These are phyloP conservation scores for Debaryomyces singareniensis DNA, from an alignment of 1,139 yeast species.

Conservation along the genomic window DNA sequence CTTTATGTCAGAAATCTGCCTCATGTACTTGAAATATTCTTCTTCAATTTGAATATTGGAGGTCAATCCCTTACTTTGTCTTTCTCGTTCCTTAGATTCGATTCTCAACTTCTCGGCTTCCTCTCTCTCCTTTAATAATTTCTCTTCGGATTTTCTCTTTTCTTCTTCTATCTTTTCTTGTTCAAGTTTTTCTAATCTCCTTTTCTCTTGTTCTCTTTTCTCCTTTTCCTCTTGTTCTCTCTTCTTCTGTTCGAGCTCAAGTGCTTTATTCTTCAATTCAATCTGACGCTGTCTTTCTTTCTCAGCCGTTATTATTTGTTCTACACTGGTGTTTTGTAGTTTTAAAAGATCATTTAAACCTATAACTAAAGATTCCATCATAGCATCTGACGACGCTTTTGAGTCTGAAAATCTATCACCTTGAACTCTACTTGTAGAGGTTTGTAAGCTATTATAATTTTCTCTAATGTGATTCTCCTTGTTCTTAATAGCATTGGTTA, in stretches of 20 bases:
- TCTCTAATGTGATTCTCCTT: too few relatives aligned
- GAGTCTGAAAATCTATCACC: too few relatives aligned
- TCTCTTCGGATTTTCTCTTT: slow-evolving; percentile 10
- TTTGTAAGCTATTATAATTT: too few relatives aligned
- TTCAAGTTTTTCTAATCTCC: slow-evolving; percentile 9
- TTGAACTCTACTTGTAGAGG: too few relatives aligned
- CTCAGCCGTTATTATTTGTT: slow-evolving; percentile 12
- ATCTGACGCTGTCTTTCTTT: slow-evolving; percentile 12
- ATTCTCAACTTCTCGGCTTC: slow-evolving; percentile 8
- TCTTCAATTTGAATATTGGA: slow-evolving; percentile 34
- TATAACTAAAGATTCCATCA: neutral
- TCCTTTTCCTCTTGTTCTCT: slow-evolving; percentile 6
- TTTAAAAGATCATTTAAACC: slow-evolving; percentile 4
- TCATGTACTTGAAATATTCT: slow-evolving; percentile 46
- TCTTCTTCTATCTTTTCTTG: slow-evolving; percentile 9
- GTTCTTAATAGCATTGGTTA: too few relatives aligned
- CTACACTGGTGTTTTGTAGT: slow-evolving; percentile 14
- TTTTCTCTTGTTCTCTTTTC: slow-evolving; percentile 8
- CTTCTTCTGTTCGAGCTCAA: slow-evolving; percentile 1
- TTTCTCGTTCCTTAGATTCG: slow-evolving; percentile 10
- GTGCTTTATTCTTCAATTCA: slow-evolving; percentile 10
- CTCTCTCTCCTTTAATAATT: slow-evolving; percentile 8
- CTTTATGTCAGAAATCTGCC: slow-evolving; percentile 57
- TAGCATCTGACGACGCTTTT: neutral
- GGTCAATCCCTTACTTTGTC: slow-evolving; percentile 19